A percentile compares a stretch with the other conserved stretches of the same genome.
Evolutionary conservation across 768 basidiomycete species (phyloP).

Genomic region (Mrakia hoshinonis): DNA sequence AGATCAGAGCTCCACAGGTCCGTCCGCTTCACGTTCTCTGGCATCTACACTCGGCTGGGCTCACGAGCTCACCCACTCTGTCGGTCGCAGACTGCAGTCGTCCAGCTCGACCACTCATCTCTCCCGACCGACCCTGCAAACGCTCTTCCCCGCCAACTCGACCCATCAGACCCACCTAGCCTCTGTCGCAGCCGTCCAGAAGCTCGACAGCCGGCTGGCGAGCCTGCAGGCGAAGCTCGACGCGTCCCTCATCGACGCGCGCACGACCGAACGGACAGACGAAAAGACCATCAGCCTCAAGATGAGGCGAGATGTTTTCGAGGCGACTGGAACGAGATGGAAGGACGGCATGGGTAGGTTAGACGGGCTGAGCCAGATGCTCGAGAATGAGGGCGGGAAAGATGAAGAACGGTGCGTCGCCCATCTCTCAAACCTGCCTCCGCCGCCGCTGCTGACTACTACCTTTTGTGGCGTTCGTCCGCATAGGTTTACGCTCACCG

Average conservation of each 20-base stretch:
- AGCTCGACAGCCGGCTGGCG: neutral
- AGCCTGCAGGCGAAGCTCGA: neutral
- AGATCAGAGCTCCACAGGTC: slow-evolving; percentile 1
- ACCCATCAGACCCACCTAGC: neutral
- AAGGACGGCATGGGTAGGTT: neutral
- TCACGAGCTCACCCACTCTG: neutral
- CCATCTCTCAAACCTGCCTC: no score
- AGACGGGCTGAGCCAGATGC: neutral
- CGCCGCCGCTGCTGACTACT: no score
- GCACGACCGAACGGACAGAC: neutral
- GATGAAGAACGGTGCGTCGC: neutral
- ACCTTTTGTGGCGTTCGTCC: neutral
- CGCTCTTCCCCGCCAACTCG: neutral
- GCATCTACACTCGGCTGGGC: neutral
- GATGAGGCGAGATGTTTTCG: neutral
- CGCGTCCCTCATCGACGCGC: neutral
- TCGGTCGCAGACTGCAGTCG: neutral
- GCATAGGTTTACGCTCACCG: neutral
- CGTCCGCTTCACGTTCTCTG: neutral
- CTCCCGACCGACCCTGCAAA: slow-evolving; percentile 1
- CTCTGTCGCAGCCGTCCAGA: neutral
- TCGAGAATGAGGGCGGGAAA: neutral
- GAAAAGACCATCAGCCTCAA: neutral
- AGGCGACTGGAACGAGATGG: neutral
- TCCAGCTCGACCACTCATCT: neutral